Conservation (phyloP, 371 early-diverging fungal species). For the Entomophthora muscae region DNA sequence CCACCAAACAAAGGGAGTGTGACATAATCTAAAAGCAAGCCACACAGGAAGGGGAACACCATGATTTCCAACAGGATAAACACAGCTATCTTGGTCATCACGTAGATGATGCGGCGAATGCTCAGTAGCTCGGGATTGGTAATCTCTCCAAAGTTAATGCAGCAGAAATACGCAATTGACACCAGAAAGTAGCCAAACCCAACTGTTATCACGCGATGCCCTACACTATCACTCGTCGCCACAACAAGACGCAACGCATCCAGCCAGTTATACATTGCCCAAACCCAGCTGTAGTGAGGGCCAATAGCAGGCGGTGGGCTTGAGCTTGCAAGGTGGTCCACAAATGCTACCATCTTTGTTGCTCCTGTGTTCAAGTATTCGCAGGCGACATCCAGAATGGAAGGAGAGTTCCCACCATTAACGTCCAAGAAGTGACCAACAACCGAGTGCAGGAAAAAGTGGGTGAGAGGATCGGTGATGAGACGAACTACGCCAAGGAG, state of each 20-base stretch:
- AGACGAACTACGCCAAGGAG: background rate
- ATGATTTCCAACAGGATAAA: background rate
- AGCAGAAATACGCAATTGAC: background rate
- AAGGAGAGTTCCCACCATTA: background rate
- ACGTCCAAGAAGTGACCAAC: background rate
- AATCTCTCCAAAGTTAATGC: background rate
- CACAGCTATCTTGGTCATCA: background rate
- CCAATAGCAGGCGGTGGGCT: background rate
- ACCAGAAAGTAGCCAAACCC: background rate
- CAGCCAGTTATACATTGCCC: background rate
- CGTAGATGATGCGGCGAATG: background rate
- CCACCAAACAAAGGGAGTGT: no score
- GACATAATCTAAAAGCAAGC: background rate
- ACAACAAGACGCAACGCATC: background rate
- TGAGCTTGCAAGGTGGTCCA: background rate
- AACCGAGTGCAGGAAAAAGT: background rate
- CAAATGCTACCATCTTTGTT: background rate
- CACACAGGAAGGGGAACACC: background rate
- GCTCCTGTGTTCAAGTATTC: background rate
- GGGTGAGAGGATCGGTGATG: background rate
- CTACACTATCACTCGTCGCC: background rate
- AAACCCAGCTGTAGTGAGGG: background rate
- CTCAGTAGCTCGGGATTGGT: background rate
- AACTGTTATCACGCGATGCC: background rate
- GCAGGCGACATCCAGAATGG: background rate